Conservation (phyloP, 1,139 yeast species). For the Suhomyces anneliseae region DNA sequence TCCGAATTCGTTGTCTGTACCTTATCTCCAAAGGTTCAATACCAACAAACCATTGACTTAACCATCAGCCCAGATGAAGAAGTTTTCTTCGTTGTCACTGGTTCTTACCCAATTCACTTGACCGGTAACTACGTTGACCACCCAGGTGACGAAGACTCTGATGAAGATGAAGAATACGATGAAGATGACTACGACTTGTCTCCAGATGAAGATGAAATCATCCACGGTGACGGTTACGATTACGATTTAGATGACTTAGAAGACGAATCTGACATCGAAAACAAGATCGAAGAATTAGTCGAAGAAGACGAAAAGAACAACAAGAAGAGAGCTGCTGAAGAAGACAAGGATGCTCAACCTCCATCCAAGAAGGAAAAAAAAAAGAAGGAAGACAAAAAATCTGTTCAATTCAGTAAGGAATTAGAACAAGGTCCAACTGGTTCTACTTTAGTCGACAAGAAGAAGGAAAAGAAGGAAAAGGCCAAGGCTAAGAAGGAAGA, state of each 20-base stretch:
- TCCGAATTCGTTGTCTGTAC: conserved; percentile 88
- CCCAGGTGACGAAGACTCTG: conserved; percentile 75
- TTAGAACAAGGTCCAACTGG: conserved; percentile 93
- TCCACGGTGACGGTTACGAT: conserved; percentile 27
- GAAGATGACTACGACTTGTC: conserved; percentile 81
- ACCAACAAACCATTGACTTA: conserved; percentile 87
- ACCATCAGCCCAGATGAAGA: conserved; percentile 94
- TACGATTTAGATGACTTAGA: conserved; percentile 66
- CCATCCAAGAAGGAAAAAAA: conserved; percentile 46
- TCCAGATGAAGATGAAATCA: conserved; percentile 88
- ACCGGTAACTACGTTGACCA: conserved; percentile 95
- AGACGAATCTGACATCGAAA: conserved; percentile 54
- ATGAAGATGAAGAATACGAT: conserved; percentile 52
- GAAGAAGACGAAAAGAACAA: conserved; percentile 50
- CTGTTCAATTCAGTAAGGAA: conserved; percentile 84
- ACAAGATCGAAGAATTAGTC: conserved; percentile 58
- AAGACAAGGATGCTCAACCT: conserved; percentile 25
- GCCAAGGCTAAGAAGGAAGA: conserved; percentile 19
- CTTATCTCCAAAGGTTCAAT: conserved; percentile 78
- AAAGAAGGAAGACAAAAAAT: conserved; percentile 52
- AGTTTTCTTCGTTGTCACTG: conserved; percentile 90
- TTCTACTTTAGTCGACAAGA: conserved; percentile 37
- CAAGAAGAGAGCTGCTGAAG: conserved; percentile 33
- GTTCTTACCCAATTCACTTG: conserved; percentile 89
- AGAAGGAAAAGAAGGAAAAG: conserved; percentile 19